Conservation (phyloP, 2,329 filamentous ascomycete genomes). For the Trichoderma sp. region DNA sequence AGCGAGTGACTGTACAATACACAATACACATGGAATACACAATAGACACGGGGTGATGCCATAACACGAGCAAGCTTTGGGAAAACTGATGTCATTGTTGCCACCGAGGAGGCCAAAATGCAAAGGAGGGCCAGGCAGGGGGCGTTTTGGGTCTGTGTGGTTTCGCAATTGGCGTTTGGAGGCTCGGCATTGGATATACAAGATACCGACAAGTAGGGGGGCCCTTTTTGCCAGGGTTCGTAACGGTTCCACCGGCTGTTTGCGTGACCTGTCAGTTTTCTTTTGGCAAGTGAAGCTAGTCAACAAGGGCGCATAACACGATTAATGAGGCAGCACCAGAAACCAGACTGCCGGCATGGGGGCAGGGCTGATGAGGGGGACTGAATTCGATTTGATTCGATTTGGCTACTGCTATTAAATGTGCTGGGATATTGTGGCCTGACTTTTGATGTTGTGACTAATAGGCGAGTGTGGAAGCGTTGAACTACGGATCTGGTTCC, state of each 20-base stretch:
- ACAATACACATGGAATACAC: background rate
- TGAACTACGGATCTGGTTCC: background rate
- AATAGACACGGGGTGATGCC: background rate
- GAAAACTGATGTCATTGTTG: constrained; percentile 5
- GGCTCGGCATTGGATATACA: background rate
- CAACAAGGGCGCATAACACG: background rate
- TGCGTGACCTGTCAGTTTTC: background rate
- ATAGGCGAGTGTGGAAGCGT: background rate
- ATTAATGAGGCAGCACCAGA: background rate
- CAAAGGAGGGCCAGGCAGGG: background rate
- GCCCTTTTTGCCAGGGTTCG: background rate
- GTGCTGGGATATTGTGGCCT: background rate
- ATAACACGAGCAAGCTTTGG: background rate
- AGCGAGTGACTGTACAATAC: background rate
- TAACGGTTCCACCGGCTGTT: background rate
- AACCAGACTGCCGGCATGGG: background rate
- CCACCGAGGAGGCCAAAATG: background rate
- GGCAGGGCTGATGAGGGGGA: background rate
- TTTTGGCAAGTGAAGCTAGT: background rate
- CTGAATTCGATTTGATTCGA: background rate
- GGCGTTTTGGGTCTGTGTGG: background rate
- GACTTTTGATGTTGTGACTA: background rate
- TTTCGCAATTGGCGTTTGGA: background rate
- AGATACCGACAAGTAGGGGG: background rate
- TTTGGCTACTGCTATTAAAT: background rate